Base-by-base conservation (phyloP, 306 rosid species). In the Ceratonia siliqua region DNA sequence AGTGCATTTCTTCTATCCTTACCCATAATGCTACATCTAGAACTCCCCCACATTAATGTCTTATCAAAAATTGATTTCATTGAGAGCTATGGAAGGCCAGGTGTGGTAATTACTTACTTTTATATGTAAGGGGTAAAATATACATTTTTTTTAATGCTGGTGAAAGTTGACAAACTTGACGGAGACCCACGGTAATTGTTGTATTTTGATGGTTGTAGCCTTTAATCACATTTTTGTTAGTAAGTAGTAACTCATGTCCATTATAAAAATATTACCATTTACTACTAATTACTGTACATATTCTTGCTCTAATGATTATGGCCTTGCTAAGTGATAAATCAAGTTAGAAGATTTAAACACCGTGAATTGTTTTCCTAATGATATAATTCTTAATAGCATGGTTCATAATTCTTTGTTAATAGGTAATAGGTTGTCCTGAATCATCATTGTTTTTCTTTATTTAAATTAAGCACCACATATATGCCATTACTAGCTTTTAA, bases 51-150 rank as follows among this genome's bases (percentile, higher is more conserved):
- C 76, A 7, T 94, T 74, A 91, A 91, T 73, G 96, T 94, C 42
- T 78, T 94, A 76, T 91, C 98, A 58, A 94, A 90, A 90, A 91
- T 94, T 79, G 98, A 94, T 80, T 85, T 94, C 53, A 87, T 94
- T 78, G 97, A 91, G 87, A 89, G 81, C 82, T 94, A 94, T 20
- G 98, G 98, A 85, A 91, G 62, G 79, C 89, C 90, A 83, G 96
- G 98, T 91, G 63, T 25, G 33, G 79, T 49, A 46, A 38, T n/a
- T 70, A 50, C 46, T 77, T 49, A 33, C 78, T 68, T 77, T 73
- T 66, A 6, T 32, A 41, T 39, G 9, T 38, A 61, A 61, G 68
- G 55, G 50, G 20, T 24, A n/a, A n/a, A n/a, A 24, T 66, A 24
- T 68, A 28, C 54, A 41, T 50, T 72, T 42, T 32, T 10, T 21